These are phyloP conservation scores for Fusarium sp. DNA, from an alignment of 2,329 filamentous ascomycete species.

Conservation along the genomic window DNA sequence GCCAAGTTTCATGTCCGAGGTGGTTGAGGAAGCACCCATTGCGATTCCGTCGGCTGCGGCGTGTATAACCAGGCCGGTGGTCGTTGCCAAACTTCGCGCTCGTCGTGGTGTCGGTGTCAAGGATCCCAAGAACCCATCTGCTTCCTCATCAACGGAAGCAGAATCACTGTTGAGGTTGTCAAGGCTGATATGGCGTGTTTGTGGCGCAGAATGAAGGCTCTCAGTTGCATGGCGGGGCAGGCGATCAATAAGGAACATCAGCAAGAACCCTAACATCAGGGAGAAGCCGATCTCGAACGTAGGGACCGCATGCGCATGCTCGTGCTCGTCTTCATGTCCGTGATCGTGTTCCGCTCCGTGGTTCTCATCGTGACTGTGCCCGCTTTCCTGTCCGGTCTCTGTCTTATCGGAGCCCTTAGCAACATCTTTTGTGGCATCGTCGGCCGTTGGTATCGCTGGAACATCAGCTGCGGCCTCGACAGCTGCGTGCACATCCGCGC, in stretches of 20 bases:
- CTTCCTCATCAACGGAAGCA: slow-evolving; percentile 64
- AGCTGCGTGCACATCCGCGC: slow-evolving; percentile 26
- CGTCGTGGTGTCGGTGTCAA: slow-evolving; percentile 68
- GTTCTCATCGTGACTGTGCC: slow-evolving; percentile 49
- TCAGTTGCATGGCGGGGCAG: slow-evolving; percentile 79
- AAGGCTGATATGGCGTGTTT: slow-evolving; percentile 86
- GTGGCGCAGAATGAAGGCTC: slow-evolving; percentile 70
- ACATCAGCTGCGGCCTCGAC: slow-evolving; percentile 28
- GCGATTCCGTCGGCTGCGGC: slow-evolving; percentile 95
- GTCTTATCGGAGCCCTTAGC: slow-evolving; percentile 17
- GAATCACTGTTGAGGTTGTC: slow-evolving; percentile 75
- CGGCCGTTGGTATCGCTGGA: slow-evolving; percentile 24
- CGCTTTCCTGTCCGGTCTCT: slow-evolving; percentile 27
- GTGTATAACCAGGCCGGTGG: slow-evolving; percentile 94
- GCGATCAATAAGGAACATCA: slow-evolving; percentile 97
- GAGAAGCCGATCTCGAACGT: slow-evolving; percentile 86
- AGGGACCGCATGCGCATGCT: slow-evolving; percentile 59
- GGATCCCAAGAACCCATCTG: slow-evolving; percentile 69
- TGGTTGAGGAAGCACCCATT: slow-evolving; percentile 87
- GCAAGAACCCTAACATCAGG: slow-evolving; percentile 86
- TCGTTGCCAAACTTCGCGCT: slow-evolving; percentile 79
- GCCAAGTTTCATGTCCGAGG: slow-evolving; percentile 78
- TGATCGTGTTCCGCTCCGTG: slow-evolving; percentile 48
- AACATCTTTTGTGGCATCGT: slow-evolving; percentile 16
- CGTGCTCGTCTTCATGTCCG: slow-evolving; percentile 48